Percentiles rank a stretch among this genome's conserved stretches.
phyloP scores from a whole-genome alignment of 164 flowering plant species.

The Malania oleifera region DNA sequence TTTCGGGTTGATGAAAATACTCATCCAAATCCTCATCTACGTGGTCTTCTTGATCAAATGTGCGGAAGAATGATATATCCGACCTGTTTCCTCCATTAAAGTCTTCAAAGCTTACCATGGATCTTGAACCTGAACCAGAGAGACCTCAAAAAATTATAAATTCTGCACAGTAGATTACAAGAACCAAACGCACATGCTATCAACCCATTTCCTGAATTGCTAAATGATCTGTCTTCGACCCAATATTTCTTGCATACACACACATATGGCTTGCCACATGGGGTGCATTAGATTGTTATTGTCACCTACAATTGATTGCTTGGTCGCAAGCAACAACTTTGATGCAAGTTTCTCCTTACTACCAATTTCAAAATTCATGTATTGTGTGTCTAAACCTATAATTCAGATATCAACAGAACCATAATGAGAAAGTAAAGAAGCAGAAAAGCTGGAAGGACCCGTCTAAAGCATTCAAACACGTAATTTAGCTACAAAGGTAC shows the following conservation, averaged over 20 bases:
- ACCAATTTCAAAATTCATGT: no score
- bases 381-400: no score
- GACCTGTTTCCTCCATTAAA: constrained; percentile 23
- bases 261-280: no score
- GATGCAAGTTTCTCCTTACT: no score
- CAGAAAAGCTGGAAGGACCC: no score
- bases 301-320: constrained; percentile 2
- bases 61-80: constrained; percentile 35
- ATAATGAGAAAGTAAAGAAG: no score
- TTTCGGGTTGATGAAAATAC: constrained; percentile 60
- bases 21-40: constrained; percentile 64
- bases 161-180: not conserved
- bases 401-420: no score
- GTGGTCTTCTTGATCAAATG: constrained; percentile 48
- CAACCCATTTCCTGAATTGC: not conserved
- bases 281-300: not conserved
- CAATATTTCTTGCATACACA: no score
- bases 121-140: constrained; percentile 45
- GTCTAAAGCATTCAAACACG: no score
- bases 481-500: no score
- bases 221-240: no score
- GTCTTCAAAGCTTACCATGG: constrained; percentile 59
- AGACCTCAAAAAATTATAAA: constrained; percentile 5
- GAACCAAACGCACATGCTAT: not conserved
- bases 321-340: no score